Evolutionary conservation across 192 early-diverging fungal species (phyloP), one percentile per base, ranked within the genome.

Genomic region (Coemansia sp.): DNA sequence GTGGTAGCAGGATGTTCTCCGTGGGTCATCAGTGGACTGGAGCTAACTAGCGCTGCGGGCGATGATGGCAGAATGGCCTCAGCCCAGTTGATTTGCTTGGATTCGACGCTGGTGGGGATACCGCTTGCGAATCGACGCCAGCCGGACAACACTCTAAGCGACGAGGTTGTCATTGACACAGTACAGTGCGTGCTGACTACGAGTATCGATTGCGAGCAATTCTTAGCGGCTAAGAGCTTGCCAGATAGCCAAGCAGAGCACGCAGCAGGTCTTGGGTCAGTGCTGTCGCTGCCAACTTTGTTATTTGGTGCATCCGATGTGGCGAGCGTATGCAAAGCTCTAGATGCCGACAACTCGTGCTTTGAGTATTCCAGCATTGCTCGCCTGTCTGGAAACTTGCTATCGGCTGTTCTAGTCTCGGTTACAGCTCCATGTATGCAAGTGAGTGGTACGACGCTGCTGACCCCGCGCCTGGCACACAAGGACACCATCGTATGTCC

Each of bases 1-100:
- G 31, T 7, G 33, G 34, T 16, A 10, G 33, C 58, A 18, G 58
- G 58, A 18, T 61, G 31, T 10, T 33, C 58, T 36, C 31, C 31
- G n/a, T 61, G 58, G 58, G 36, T 38, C 16, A n/a, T 61, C 33
- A 61, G 58, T 36, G 58, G 33, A 8, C 36, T 61, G 58, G 58
- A 61, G 58, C 58, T 38, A 15, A 33, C 58, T 38, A 33, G 58
- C 36, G 36, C 58, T 4, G 34, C 36, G 18, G 58, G 36, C 4
- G 18, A 61, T 10, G 39, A 18, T 33, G 33, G 58, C 58, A n/a
- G 33, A 61, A 38, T 61, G 36, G 31, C 58, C 6, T 61, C 36
- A 18, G 18, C 58, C 3, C 58, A 61, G 58, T 18, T 38, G 36
- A 38, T 38, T n/a, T 29, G 18, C 36, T 34, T 61, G 31, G 58